Evolutionary conservation across 2,329 filamentous ascomycete genomes (phyloP), one percentile per base, ranked within the genome.

Genomic region (Nigrospora osmanthi): DNA sequence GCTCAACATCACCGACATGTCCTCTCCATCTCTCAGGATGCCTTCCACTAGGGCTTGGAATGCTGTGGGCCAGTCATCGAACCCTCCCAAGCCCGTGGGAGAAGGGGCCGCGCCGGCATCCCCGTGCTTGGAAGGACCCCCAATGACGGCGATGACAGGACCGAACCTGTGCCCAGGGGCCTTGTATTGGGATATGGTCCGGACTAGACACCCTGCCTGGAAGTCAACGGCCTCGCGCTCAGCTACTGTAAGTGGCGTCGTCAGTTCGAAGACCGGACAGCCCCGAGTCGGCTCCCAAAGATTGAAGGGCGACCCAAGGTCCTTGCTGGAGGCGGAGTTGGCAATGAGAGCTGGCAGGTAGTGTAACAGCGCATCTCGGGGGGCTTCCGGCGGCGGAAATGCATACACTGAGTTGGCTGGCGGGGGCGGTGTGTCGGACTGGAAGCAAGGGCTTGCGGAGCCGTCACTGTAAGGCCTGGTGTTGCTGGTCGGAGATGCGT

Each of bases 11-110:
- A 84, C 68, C 1, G 71, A 68, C 63, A 77, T 70, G 50, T 82
- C 79, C 56, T 84, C 80, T 1, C 71, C 77, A 49, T 83, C 81
- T 11, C 77, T 66, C 15, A 83, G 58, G 3, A 78, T 63, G 1
- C 68, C 67, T 50, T 83, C 80, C 10, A 83, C 57, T 44, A 83
- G 59, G 3, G 67, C 63, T 35, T 76, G 70, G 44, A 84, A 84
- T 0, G 78, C 76, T 31, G 69, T 63, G 1, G 69, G 69, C 81
- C 80, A 84, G 2, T 68, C 71, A 6, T 58, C 57, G 3, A 58
- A 59, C 35, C 62, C 64, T 42, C 55, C 53, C 28, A 46, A 14
- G 40, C 47, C 47, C 15, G 23, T 35, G 36, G 16, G 39, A 13
- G 40, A 46, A 35, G 44, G 6, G 38, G 39, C 30, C 9, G 15